Evolutionary conservation across 202 grass and related monocot genomes (phyloP), one percentile per base, ranked within the genome.

Genomic region (Schoenoplectus triqueter): DNA sequence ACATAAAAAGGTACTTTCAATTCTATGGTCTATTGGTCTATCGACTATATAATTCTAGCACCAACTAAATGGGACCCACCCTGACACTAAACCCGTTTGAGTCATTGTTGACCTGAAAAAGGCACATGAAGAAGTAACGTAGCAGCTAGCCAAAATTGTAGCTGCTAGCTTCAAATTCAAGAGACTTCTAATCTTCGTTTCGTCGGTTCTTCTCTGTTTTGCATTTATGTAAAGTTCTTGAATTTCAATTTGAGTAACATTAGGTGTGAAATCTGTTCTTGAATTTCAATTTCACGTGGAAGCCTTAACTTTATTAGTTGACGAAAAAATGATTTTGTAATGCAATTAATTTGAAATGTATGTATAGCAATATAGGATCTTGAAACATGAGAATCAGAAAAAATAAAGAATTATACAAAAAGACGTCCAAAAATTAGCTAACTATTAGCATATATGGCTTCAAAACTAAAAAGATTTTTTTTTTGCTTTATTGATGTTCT

Each of bases 1-100:
- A 51, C 6, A 82, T 1, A 64, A 65, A 82, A 67, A 65, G 78
- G 20, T 67, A 2, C 57, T 66, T 81, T 67, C 51, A 2, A 70
- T 18, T 83, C 51, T 59, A 0, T 31, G 31, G 31, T 31, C 31
- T 31, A 31, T 31, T 56, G 64, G 65, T 55, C 19, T 66, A 83
- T 69, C 5, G 48, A 83, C 48, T 60, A 59, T 10, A 78, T 78
- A 31, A 31, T 83, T 83, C 48, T 15, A 82, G 49, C 65, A 83
- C 62, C 64, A 71, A 83, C 81, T 64, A 61, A 45, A 61, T 44
- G 52, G 55, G 75, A 79, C 75, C 81, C 81, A 83, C n/a, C 20
- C 31, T 67, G 80, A 67, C 18, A 82, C 10, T 67, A 81, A 81
- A 2, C 42, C 62, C 9, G 51, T 48, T 47, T 81, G 10, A 66